These are phyloP conservation scores for Ceratocystis cacaofunesta DNA, from an alignment of 2,329 filamentous ascomycete species.

Conservation along the genomic window DNA sequence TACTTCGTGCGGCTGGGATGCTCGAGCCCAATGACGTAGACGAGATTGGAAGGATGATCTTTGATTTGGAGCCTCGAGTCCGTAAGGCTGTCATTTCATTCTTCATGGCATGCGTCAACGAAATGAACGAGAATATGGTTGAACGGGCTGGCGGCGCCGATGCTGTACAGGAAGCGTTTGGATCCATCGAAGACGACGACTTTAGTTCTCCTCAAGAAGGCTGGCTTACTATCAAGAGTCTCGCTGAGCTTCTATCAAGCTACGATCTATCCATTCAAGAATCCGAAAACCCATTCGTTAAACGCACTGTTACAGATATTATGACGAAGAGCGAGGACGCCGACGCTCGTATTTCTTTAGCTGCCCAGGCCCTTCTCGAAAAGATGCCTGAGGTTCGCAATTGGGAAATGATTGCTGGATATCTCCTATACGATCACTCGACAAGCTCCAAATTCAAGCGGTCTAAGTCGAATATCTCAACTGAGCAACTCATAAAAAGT, in stretches of 20 bases:
- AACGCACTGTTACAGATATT: constrained; percentile 32
- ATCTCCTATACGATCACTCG: constrained; percentile 85
- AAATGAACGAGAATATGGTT: constrained; percentile 61
- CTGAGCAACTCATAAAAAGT: constrained; percentile 50
- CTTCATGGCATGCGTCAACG: constrained; percentile 75
- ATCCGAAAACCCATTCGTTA: constrained; percentile 11
- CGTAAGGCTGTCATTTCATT: constrained; percentile 82
- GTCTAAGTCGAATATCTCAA: constrained; percentile 33
- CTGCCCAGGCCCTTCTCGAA: constrained; percentile 73
- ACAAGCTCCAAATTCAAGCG: constrained; percentile 34
- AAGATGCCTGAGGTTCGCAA: constrained; percentile 65
- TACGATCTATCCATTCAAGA: constrained; percentile 43
- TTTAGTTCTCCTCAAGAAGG: constrained; percentile 60
- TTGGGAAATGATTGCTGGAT: constrained; percentile 81
- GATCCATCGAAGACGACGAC: constrained; percentile 57
- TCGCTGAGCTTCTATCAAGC: constrained; percentile 66
- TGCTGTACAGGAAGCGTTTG: constrained; percentile 57
- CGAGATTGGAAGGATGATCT: constrained; percentile 70
- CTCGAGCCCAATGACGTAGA: constrained; percentile 88
- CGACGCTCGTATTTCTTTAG: constrained; percentile 73
- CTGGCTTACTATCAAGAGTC: constrained; percentile 85
- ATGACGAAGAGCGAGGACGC: constrained; percentile 48
- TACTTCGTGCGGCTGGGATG: constrained; percentile 68
- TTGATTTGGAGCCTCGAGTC: constrained; percentile 70
- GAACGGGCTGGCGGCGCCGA: constrained; percentile 77